Conservation (phyloP, 179 eudicot species). For the Spergularia azorica region DNA sequence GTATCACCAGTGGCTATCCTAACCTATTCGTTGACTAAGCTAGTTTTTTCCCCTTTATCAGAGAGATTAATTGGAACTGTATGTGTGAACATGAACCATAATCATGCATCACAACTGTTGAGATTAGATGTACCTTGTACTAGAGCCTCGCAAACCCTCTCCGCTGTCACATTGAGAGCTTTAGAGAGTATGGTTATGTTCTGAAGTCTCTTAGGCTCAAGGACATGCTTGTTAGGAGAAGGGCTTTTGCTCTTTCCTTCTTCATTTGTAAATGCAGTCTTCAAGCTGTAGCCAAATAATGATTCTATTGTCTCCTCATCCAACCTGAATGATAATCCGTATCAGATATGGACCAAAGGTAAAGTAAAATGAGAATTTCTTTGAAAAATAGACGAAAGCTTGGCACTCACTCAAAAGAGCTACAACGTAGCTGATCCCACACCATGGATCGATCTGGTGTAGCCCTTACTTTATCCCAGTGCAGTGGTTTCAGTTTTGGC, state of each 20-base stretch:
- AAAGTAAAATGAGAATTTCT: background rate
- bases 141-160: conserved; percentile 77
- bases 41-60: too few species aligned
- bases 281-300: conserved; percentile 79
- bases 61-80: background rate
- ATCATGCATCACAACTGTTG: background rate
- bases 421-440: conserved; percentile 87
- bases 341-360: background rate
- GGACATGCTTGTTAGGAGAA: conserved; percentile 86
- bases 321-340: conserved; percentile 52
- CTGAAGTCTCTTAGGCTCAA: conserved; percentile 88
- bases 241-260: conserved; percentile 76
- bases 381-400: background rate
- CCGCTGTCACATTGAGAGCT: conserved; percentile 73
- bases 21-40: background rate
- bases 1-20: background rate
- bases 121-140: conserved; percentile 54
- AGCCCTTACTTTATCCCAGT: conserved; percentile 98
- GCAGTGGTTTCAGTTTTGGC: conserved; percentile 96
- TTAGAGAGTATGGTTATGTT: conserved; percentile 90
- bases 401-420: conserved; percentile 84
- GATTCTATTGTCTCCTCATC: conserved; percentile 96
- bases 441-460: conserved; percentile 81
- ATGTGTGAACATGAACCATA: background rate
- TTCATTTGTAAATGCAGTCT: conserved; percentile 56